Evolutionary conservation across 2,329 filamentous ascomycete species (phyloP).

Genomic region (Emmonsia crescens): DNA sequence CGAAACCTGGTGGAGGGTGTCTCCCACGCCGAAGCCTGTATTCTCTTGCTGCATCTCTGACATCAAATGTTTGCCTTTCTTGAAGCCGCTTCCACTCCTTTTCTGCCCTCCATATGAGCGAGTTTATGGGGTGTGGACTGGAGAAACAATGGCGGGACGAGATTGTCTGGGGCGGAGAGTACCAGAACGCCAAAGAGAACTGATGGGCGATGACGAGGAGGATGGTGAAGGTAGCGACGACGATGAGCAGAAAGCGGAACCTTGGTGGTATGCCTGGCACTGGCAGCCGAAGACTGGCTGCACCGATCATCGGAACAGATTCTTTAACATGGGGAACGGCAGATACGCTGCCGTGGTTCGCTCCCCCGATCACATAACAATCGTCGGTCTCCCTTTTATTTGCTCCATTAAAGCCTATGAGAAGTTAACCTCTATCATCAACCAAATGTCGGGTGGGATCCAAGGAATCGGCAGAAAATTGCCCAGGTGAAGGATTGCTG

Average conservation of each 20-base stretch:
- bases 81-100: slow-evolving; percentile 10
- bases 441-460: not conserved
- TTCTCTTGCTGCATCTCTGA: slow-evolving; percentile 29
- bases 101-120: slow-evolving; percentile 13
- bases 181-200: not conserved
- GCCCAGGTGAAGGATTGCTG: too few species aligned
- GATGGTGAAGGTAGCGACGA: not conserved
- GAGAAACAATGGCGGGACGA: not conserved
- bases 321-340: not conserved
- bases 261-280: not conserved
- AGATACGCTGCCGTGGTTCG: not conserved
- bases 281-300: not conserved
- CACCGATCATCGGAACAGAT: not conserved
- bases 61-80: slow-evolving; percentile 24
- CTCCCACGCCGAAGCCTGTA: slow-evolving; percentile 37
- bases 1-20: slow-evolving; percentile 42
- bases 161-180: not conserved
- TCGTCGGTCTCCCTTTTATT: not conserved
- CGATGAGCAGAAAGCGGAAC: not conserved
- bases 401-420: too few species aligned
- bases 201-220: not conserved
- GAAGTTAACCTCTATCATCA: not conserved
- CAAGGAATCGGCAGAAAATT: too few species aligned
- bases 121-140: slow-evolving; percentile 13
- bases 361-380: not conserved